Evolutionary conservation across 2,329 filamentous ascomycete species (phyloP), one percentile per base, ranked within the genome.

Genomic region (Tolypocladium capitatum): DNA sequence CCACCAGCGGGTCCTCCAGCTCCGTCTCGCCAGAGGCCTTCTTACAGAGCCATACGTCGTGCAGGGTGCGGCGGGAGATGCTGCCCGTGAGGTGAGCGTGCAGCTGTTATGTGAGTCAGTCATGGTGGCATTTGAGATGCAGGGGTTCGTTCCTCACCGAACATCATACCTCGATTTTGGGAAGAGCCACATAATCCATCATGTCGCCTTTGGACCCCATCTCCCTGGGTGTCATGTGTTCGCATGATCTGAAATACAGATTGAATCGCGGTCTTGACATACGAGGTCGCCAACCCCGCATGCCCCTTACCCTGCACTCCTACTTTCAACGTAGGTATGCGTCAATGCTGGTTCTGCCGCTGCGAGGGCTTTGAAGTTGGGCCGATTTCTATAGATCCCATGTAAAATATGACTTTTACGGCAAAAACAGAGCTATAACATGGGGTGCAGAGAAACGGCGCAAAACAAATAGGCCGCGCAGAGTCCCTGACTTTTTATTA

Each of bases 81-180:
- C 83, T 88, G 46, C 86, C 86, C 36, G 80, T 86, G 41, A 92
- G 73, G 64, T 92, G 86, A 52, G 86, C 86, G 58, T 92, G 86
- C 46, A 91, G 75, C 82, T 89, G 13, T 43, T 43, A 11, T 33
- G 28, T 38, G 32, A 38, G 43, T 48, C 18, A 21, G 43, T 41
- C 44, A 51, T 28, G 14, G 20, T 8, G 36, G 4, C 28, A 8
- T 14, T 10, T 13, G 9, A 24, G 16, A 8, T 2, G 8, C 9
- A 18, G 13, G 38, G 14, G 24, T 27, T 27, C 6, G 36, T 11
- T 36, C 27, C 31, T n/a, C 20, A 18, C 31, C 9, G 27, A 28
- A 10, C 16, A 2, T 8, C 35, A 54, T 60, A 75, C 75, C 71
- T 78, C 74, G 36, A 78, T 72, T 55, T 78, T 78, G 11, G 75